A percentile compares a stretch with the other conserved stretches of the same genome.
Evolutionary conservation across 2,329 filamentous ascomycete species (phyloP).

Genomic region (Knoxdaviesia capensis): DNA sequence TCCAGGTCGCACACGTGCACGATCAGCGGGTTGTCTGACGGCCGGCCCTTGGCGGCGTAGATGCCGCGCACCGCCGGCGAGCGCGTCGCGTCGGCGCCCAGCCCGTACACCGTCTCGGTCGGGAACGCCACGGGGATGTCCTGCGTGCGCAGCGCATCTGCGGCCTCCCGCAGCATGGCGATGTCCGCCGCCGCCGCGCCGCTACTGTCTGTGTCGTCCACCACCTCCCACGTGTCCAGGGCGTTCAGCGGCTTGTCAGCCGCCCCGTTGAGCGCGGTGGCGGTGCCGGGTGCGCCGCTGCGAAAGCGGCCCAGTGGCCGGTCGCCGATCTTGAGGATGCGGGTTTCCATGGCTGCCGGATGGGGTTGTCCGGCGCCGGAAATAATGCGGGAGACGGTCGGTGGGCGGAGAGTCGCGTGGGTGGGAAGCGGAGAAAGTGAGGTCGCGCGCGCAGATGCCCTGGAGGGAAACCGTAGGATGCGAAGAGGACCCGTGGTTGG

Average conservation of each 20-base stretch:
- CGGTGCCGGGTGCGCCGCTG: no score
- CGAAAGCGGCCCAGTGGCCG: constrained; percentile 15
- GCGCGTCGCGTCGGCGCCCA: constrained; percentile 88
- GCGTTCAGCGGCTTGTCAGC: constrained; percentile 4
- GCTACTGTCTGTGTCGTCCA: constrained; percentile 6
- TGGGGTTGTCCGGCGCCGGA: no score
- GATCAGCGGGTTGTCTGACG: constrained; percentile 88
- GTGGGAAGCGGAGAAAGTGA: not conserved
- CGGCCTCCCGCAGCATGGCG: constrained; percentile 38
- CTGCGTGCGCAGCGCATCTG: constrained; percentile 39
- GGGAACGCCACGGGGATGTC: constrained; percentile 80
- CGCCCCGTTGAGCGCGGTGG: no score
- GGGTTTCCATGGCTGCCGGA: constrained; percentile 16
- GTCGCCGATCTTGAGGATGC: constrained; percentile 15
- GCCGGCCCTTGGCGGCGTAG: constrained; percentile 73
- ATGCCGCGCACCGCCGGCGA: constrained; percentile 75
- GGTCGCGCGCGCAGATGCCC: no score
- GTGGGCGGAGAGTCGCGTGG: not conserved
- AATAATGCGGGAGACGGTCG: not conserved
- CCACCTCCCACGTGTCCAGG: constrained; percentile 20
- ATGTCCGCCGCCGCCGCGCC: constrained; percentile 12
- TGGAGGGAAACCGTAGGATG: no score
- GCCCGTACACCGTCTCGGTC: constrained; percentile 91
- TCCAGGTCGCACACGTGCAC: constrained; percentile 69
- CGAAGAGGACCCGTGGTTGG: no score